Evolutionary conservation across 1,284 basidiomycete species (phyloP).

Genomic region (Leccinum angustisporum): DNA sequence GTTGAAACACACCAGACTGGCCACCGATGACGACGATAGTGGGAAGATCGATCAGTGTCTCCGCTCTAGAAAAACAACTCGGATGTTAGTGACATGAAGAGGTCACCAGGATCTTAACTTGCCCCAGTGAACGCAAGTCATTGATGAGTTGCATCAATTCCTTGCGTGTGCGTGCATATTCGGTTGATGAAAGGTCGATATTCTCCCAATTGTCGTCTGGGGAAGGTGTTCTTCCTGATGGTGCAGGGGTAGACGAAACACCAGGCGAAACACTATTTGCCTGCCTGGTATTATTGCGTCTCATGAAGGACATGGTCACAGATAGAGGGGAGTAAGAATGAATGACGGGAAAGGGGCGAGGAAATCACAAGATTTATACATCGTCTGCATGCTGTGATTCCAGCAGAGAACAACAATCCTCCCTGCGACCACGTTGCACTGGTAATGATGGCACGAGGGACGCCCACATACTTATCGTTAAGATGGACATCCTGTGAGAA

Average conservation of each 20-base stretch:
- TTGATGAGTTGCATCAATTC: constrained; percentile 48
- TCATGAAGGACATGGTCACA: constrained; percentile 10
- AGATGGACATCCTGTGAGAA: not conserved
- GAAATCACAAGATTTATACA: not conserved
- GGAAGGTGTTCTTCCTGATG: constrained; percentile 2
- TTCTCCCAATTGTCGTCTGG: constrained; percentile 16
- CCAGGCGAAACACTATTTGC: not conserved
- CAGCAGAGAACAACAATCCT: not conserved
- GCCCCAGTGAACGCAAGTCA: constrained; percentile 47
- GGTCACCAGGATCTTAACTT: constrained; percentile 8
- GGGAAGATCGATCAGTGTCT: constrained; percentile 47
- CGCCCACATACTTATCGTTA: not conserved
- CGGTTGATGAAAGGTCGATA: constrained; percentile 30
- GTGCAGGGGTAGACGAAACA: not conserved
- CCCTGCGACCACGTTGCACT: not conserved
- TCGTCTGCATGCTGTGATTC: not conserved
- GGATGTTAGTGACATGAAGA: not conserved
- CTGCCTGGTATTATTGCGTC: not conserved
- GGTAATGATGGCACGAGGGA: not conserved
- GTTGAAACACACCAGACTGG: constrained; percentile 50
- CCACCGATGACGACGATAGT: constrained; percentile 55
- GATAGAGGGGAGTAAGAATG: not conserved
- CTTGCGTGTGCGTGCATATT: constrained; percentile 47
- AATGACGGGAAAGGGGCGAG: not conserved
- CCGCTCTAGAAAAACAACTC: constrained; percentile 38